phyloP scores from a whole-genome alignment of 257 asterid species.

The Asclepias syriaca region DNA sequence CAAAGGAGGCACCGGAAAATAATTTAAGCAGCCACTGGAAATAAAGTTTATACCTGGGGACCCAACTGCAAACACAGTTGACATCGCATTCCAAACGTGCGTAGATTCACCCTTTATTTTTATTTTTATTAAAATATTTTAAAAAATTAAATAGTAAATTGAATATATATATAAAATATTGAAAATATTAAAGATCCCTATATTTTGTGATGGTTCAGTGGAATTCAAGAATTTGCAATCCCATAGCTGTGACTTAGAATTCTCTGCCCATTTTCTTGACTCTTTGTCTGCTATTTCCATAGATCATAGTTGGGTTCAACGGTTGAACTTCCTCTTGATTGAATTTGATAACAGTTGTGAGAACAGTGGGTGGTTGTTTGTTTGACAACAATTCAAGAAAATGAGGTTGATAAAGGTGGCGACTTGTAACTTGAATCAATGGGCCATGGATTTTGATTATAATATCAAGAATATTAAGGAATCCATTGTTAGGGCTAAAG shows the following conservation, averaged over 20 bases:
- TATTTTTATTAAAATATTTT: too few species aligned
- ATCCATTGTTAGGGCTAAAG: slow-evolving; percentile 71
- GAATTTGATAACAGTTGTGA: neutral
- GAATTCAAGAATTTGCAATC: neutral
- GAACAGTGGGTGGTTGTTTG: neutral
- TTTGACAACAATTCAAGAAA: slow-evolving; percentile 11
- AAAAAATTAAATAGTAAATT: too few species aligned
- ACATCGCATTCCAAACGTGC: too few species aligned
- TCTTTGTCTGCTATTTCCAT: neutral
- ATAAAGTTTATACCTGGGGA: too few species aligned
- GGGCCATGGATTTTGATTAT: slow-evolving; percentile 99
- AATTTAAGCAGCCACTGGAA: too few species aligned
- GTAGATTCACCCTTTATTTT: too few species aligned
- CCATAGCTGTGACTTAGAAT: neutral
- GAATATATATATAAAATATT: too few species aligned
- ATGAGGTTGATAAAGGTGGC: slow-evolving; percentile 96
- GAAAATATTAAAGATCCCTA: too few species aligned
- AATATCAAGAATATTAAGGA: slow-evolving; percentile 77
- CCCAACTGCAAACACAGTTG: too few species aligned
- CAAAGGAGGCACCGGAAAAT: neutral
- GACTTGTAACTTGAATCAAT: slow-evolving; percentile 88
- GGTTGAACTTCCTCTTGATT: neutral
- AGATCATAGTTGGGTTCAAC: neutral
- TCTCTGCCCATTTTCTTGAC: neutral
- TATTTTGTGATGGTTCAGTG: neutral